phyloP scores from a whole-genome alignment of 352 stramenopile genomes.

The Pythium pectinolyticum region DNA sequence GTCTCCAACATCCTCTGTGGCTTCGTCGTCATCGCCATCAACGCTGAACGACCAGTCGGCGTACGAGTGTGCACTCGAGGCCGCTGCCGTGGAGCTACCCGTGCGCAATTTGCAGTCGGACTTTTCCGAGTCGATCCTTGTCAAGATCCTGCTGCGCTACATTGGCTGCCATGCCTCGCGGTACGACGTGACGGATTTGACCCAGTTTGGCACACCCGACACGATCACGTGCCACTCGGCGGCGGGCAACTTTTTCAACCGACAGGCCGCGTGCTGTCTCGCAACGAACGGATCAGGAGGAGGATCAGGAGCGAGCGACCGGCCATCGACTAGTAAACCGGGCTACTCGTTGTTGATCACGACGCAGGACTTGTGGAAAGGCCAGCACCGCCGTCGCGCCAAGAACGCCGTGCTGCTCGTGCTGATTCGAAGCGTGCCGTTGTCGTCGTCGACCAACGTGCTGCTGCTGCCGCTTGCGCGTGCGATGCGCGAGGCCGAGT shows the following conservation, averaged over 20 bases:
- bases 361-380: conserved; percentile 52
- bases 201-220: conserved; percentile 85
- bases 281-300: neutral
- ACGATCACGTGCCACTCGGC: conserved; percentile 76
- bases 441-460: conserved; percentile 29
- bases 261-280: conserved; percentile 31
- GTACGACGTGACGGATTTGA: conserved; percentile 81
- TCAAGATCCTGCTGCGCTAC: conserved; percentile 81
- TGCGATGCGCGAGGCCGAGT: conserved; percentile 70
- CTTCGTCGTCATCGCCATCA: too few relatives aligned
- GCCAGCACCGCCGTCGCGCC: conserved; percentile 47
- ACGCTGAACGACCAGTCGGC: too few relatives aligned
- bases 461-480: conserved; percentile 56
- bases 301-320: too few relatives aligned
- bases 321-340: conserved; percentile 3
- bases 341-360: conserved; percentile 83
- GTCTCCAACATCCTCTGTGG: too few relatives aligned
- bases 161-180: conserved; percentile 80
- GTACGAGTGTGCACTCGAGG: conserved; percentile 51
- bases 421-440: conserved; percentile 53
- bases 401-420: conserved; percentile 74
- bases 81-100: conserved; percentile 54
- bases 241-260: conserved; percentile 80
- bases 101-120: conserved; percentile 66
- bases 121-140: conserved; percentile 64